Evolutionary conservation across 441 rosid species (phyloP), one percentile per base, ranked within the genome.

Genomic region (Syzygium syzygioides): DNA sequence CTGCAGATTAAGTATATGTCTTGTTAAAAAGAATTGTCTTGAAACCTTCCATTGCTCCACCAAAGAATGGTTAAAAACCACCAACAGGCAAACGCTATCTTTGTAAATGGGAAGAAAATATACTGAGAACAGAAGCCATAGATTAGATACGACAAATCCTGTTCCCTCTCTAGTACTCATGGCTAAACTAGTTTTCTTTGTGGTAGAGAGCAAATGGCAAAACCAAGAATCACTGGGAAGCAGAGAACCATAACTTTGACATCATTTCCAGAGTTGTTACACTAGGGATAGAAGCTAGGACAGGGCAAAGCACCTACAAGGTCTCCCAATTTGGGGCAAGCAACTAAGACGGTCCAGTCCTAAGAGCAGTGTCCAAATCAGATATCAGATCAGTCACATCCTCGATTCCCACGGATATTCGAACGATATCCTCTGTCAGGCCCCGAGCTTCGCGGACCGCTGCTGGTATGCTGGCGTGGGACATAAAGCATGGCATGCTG

Each of bases 401-500:
- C 93, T 98, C 99, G 14, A 98, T 98, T 50, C 99, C 99, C 79
- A 97, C 95, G 32, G 98, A 98, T 56, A 98, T 94, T 13, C 99
- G 95, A 86, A 96, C 88, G 90, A 98, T 98, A 93, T 98, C 99
- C 90, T 95, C 98, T 0, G 96, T 96, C 87, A 98, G 93, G 89
- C 99, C 99, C 92, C 99, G 93, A n/a, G 99, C 97, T 88, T 95
- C 96, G 0, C 98, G 96, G 5, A 97, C 98, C 19, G 90, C 92
- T 17, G 95, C 93, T 0, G 99, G 99, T 92, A 97, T 97, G 90
- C 97, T 95, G 66, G 99, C 99, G 90, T 98, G 99, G 37, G 99
- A 98, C 99, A 97, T 97, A 90, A 96, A 97, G 93, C 99, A 96
- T 9, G 98, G 99, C 99, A 97, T 89, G 95, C 98, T 97, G 90